Percentiles rank a stretch among this genome's conserved stretches.
These are phyloP conservation scores for Ascochyta rabiei DNA, from an alignment of 2,329 filamentous ascomycete species.

Conservation along the genomic window DNA sequence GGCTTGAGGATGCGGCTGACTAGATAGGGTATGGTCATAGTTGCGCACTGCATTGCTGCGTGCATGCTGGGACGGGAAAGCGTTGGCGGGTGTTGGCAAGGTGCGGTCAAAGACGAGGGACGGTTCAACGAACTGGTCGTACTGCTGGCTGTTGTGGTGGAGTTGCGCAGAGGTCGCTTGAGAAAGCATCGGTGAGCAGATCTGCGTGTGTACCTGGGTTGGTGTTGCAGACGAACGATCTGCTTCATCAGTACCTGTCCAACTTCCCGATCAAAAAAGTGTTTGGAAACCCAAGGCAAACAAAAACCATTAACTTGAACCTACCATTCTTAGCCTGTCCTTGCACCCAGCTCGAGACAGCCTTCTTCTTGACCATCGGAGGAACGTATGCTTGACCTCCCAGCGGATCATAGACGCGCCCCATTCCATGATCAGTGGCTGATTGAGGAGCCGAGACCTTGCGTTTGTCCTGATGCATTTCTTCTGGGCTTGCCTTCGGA, in stretches of 20 bases:
- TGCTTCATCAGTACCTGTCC: not conserved
- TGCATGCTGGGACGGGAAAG: not conserved
- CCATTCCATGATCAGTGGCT: not conserved
- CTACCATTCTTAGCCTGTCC: conserved; percentile 1
- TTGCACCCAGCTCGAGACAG: conserved; percentile 3
- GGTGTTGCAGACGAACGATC: not conserved
- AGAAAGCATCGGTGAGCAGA: not conserved
- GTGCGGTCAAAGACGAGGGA: not conserved
- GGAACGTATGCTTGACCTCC: conserved; percentile 1
- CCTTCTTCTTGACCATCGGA: not conserved
- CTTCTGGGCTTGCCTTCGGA: not conserved
- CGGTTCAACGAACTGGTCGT: not conserved
- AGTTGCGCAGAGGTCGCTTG: not conserved
- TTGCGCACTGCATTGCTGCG: not conserved
- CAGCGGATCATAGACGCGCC: not conserved
- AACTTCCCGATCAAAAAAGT: not conserved
- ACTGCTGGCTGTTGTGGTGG: not conserved
- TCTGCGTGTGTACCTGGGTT: not conserved
- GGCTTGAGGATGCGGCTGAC: not conserved
- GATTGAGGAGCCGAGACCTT: not conserved
- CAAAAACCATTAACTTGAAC: not conserved
- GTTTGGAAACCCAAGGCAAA: not conserved
- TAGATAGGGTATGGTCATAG: not conserved
- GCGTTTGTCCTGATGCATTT: not conserved
- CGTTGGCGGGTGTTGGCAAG: not conserved